Conservation (phyloP, 2,329 filamentous ascomycete genomes). For the Thelonectria discophora region DNA sequence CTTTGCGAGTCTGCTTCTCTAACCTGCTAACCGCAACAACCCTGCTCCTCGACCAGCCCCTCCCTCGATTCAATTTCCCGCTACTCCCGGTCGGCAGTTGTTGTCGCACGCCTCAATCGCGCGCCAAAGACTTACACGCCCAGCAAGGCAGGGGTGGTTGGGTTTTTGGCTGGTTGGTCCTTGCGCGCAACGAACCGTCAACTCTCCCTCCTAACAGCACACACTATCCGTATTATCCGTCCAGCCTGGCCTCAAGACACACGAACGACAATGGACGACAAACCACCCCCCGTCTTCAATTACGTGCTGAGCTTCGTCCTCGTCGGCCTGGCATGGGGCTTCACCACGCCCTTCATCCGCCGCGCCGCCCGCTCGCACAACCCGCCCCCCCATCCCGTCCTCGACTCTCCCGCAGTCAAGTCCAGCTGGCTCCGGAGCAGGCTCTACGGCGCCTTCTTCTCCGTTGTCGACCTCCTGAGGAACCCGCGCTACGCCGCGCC, state of each 20-base stretch:
- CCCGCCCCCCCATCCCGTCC: constrained; percentile 65
- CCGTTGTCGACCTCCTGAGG: constrained; percentile 78
- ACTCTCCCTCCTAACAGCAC: constrained; percentile 3
- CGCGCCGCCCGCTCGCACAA: constrained; percentile 80
- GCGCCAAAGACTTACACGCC: not conserved
- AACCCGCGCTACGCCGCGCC: constrained; percentile 88
- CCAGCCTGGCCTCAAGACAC: not conserved
- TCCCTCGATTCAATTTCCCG: too few relatives aligned
- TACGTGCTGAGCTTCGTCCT: constrained; percentile 90
- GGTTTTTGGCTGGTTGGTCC: not conserved
- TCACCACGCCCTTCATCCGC: constrained; percentile 92
- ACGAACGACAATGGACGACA: constrained; percentile 16
- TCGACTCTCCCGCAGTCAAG: constrained; percentile 60
- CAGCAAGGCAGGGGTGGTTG: too few relatives aligned
- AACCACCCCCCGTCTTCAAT: constrained; percentile 70
- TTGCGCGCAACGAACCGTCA: constrained; percentile 5
- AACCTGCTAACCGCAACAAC: constrained; percentile 15
- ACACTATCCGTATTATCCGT: too few relatives aligned
- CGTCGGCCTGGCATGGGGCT: constrained; percentile 91
- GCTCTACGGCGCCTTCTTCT: constrained; percentile 73
- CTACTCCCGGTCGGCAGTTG: not conserved
- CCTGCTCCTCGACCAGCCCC: too few relatives aligned
- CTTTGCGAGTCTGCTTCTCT: not conserved
- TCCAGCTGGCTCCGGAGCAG: constrained; percentile 70
- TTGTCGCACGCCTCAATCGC: not conserved